Evolutionary conservation across 2,329 filamentous ascomycete species (phyloP).

Genomic region (Clonostachys rhizophaga): DNA sequence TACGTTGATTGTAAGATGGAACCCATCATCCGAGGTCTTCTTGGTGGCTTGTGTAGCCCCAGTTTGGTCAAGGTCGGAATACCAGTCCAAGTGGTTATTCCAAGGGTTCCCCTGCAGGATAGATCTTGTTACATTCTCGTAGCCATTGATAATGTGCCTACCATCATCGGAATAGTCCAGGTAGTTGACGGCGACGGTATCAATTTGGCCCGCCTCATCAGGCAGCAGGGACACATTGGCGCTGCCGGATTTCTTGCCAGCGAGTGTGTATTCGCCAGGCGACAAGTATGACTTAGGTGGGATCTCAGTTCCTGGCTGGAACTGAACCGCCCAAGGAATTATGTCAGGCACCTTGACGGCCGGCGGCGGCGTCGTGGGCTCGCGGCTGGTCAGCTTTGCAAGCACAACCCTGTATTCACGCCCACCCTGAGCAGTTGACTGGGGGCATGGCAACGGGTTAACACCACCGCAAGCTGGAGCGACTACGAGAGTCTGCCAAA

Average conservation of each 20-base stretch:
- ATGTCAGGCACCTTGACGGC: slow-evolving; percentile 8
- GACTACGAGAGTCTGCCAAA: slow-evolving; percentile 28
- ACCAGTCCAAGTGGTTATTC: background rate
- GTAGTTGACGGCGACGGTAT: slow-evolving; percentile 24
- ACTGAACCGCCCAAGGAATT: slow-evolving; percentile 26
- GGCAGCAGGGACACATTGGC: background rate
- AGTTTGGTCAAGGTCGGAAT: background rate
- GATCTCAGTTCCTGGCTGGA: slow-evolving; percentile 9
- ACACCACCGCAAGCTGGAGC: slow-evolving; percentile 31
- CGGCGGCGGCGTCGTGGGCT: background rate
- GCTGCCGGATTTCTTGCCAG: background rate
- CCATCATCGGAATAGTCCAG: slow-evolving; percentile 27
- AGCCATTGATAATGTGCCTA: slow-evolving; percentile 19
- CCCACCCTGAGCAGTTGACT: slow-evolving; percentile 27
- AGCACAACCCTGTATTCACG: slow-evolving; percentile 31
- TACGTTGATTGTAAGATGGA: background rate
- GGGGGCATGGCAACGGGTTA: slow-evolving; percentile 31
- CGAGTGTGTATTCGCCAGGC: background rate
- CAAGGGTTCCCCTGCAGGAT: slow-evolving; percentile 1
- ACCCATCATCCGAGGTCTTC: background rate
- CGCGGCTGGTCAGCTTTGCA: slow-evolving; percentile 11
- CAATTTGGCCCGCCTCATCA: slow-evolving; percentile 1
- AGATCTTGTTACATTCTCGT: slow-evolving; percentile 23
- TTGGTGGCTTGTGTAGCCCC: background rate
- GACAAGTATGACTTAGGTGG: background rate